Conservation (phyloP, 139 green algal species). For the Desmodesmus armatus region DNA sequence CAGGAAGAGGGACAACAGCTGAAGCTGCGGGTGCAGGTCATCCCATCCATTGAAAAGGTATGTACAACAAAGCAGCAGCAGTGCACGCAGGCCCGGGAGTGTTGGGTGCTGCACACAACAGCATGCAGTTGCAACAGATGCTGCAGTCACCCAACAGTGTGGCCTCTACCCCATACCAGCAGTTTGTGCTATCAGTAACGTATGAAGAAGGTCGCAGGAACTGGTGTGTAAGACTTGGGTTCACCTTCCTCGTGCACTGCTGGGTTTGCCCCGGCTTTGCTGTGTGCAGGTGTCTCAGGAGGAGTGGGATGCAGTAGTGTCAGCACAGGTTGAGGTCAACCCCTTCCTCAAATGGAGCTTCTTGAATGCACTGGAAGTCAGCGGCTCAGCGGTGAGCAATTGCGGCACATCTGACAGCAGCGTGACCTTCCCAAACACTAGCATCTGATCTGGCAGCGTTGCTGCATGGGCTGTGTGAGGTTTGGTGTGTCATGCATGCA, state of each 20-base stretch:
- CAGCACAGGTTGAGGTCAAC: constrained; percentile 64
- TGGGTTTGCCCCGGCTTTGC: background rate
- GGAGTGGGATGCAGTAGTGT: constrained; percentile 79
- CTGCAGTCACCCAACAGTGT: background rate
- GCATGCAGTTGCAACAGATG: background rate
- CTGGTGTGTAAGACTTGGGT: background rate
- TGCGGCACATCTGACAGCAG: background rate
- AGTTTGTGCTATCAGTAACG: background rate
- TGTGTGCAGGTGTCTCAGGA: constrained; percentile 20
- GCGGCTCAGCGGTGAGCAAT: constrained; percentile 61
- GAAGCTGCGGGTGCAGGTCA: constrained; percentile 28
- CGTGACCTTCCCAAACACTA: background rate
- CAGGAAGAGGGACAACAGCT: no score
- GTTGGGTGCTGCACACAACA: background rate
- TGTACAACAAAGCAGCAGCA: no score
- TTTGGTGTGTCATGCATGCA: no score
- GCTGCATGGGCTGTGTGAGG: no score
- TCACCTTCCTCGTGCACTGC: background rate
- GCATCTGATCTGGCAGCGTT: no score
- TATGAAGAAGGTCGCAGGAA: background rate
- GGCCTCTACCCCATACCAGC: background rate
- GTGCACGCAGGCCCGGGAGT: background rate
- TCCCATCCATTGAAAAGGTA: constrained; percentile 34
- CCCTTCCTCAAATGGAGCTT: constrained; percentile 83
- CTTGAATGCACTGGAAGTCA: constrained; percentile 75